phyloP scores from a whole-genome alignment of 441 rosid species.

The Erysimum cheiri region DNA sequence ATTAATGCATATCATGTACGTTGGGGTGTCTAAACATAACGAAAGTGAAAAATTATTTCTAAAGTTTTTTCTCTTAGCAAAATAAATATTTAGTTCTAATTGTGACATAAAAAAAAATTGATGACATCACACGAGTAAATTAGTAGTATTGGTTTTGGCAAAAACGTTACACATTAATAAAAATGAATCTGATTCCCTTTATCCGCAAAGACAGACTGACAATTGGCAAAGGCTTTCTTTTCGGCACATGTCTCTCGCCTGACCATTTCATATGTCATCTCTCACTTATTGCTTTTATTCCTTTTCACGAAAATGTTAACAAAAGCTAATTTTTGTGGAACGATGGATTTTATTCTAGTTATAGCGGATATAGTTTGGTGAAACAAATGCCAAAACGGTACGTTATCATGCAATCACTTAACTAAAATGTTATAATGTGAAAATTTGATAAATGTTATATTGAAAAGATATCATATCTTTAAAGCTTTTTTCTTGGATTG shows the following conservation, averaged over 20 bases:
- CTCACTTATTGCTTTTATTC: slow-evolving; percentile 21
- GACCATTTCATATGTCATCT: slow-evolving; percentile 35
- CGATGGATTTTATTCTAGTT: neutral
- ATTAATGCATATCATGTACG: neutral
- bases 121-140: neutral
- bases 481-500: neutral
- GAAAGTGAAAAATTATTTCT: no score
- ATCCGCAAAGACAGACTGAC: slow-evolving; percentile 46
- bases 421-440: neutral
- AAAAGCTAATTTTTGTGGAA: neutral
- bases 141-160: neutral
- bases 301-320: neutral
- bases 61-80: no score
- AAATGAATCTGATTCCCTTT: slow-evolving; percentile 37
- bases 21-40: neutral
- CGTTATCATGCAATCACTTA: neutral
- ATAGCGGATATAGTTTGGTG: neutral
- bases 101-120: neutral
- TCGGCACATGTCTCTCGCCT: slow-evolving; percentile 36
- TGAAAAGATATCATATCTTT: no score
- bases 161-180: neutral
- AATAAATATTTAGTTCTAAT: neutral
- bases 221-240: slow-evolving; percentile 36
- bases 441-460: neutral
- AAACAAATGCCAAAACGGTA: neutral